Evolutionary conservation across 139 green algal species (phyloP), one percentile per base, ranked within the genome.

Genomic region (Yamagishiella unicocca): DNA sequence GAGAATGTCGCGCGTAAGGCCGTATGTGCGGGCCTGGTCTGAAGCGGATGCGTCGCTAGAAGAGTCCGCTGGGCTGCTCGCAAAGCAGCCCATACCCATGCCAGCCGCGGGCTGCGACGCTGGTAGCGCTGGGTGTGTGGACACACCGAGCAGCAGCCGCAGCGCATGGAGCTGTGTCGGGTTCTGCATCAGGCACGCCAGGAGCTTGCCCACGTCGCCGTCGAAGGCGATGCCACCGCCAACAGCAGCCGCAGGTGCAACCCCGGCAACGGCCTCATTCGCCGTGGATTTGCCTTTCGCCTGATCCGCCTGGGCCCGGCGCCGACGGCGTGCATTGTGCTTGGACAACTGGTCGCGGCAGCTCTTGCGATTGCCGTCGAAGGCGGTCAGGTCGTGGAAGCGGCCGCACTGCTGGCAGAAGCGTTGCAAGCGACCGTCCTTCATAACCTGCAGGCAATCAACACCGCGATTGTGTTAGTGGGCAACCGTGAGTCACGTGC

Each of bases 321-420:
- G 88, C 25, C 94, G 85, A 25, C 95, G 89, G 33, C 95, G 91
- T 9, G 90, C 92, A 82, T 97, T 97, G 91, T 97, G 95, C 84
- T 94, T 93, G 42, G 88, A 83, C 35, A 98, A 94, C 78, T 97
- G 91, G 46, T 93, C 92, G 31, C 96, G 92, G 90, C 96, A 98
- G 76, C 90, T 96, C 87, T 96, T 95, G 82, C 96, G 95, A 74
- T 92, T 90, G 31, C 93, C 96, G 78, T 99, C 97, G 89, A 99
- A 99, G 25, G 96, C 95, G 0, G 82, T 85, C 37, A 99, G 90
- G 37, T 95, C 91, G 70, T 99, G 97, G 89, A 98, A 98, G 71
- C 96, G 93, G 14, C 96, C 95, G 83, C 96, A 98, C 94, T 98
- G 95, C 91, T 98, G 96, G 91, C 96, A 98, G 93, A 98, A 98